Base-by-base conservation (phyloP, 78 protist genomes). In the Reticulomyxa filosa region DNA sequence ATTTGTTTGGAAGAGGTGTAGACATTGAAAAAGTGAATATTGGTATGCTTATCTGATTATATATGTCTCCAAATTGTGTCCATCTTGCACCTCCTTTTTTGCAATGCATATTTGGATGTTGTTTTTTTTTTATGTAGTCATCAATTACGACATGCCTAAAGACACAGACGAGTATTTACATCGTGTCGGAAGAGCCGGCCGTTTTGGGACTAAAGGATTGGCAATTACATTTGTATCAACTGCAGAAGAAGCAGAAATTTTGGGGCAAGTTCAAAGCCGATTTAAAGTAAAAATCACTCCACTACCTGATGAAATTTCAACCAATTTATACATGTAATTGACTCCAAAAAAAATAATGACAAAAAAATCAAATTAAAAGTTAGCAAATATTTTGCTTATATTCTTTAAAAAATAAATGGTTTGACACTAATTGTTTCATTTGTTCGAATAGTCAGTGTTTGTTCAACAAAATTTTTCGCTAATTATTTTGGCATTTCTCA, bases 171-270 rank as follows among this genome's bases (percentile, higher is more conserved):
- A 29, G 13, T 55, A 55, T 33, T 10, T 55, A 22, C 59, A 55
- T 10, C 8, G 59, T 8, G 94, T 94, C 4, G 97, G 97, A 27
- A 83, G 99, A 42, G 92, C 99, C 11, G 99, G 99, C 22, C 84
- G 99, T 20, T 97, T 95, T 36, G 98, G 96, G 50, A 97, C 98
- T 69, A 89, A 88, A 68, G 99, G 99, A 37, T 79, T 94, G 2
- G 96, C 99, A 37, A 83, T 97, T 67, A 86, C 94, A 22, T 93
- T 95, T 52, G 68, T 87, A 33, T 46, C 94, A 2, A 4, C 85
- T 4, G 39, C 27, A 3, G 93, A 62, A 25, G 96, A 89, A 62
- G 38, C 29, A 5, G 57, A 69, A 33, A 27, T 87, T 2, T 73
- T 93, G 37, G 59, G 69, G 56, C 35, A 71, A 38, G 87, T 95